Percentiles rank a stretch among this genome's conserved stretches.
Conservation (phyloP, 257 asterid species). For the Solanum corneliomulleri region DNA sequence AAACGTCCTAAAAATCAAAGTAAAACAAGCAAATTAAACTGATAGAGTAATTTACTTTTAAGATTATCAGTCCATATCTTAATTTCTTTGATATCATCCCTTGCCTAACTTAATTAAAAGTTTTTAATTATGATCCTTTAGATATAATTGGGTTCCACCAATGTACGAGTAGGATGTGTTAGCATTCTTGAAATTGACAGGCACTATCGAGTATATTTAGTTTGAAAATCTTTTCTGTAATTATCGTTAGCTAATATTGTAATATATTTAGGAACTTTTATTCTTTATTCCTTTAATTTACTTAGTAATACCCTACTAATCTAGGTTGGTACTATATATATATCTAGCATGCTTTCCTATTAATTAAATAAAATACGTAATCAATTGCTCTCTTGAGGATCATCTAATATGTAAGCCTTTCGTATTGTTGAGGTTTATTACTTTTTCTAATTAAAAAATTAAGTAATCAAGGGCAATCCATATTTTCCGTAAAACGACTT, state of each 20-base stretch:
- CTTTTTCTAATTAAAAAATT: not conserved
- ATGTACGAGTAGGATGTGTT: not conserved
- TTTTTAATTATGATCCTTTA: not conserved
- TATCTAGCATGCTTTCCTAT: not conserved
- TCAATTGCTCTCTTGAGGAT: not conserved
- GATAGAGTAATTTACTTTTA: not conserved
- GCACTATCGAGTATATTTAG: not conserved
- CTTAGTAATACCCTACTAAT: constrained; percentile 2
- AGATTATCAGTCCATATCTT: not conserved
- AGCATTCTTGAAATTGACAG: not conserved
- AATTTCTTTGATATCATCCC: not conserved
- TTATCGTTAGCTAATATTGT: not conserved
- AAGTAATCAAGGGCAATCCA: not conserved
- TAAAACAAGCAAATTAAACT: not conserved
- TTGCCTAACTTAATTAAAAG: not conserved
- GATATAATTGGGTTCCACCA: constrained; percentile 17
- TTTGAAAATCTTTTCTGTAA: not conserved
- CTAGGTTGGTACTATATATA: not conserved
- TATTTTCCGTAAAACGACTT: constrained; percentile 14
- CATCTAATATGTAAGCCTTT: not conserved
- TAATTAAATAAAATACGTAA: not conserved
- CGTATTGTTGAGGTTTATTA: not conserved
- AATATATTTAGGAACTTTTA: not conserved
- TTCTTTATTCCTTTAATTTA: not conserved
- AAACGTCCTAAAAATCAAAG: not conserved